A percentile compares a stretch with the other conserved stretches of the same genome.
Evolutionary conservation across 306 rosid genomes (phyloP).

Genomic region (Quercus agrifolia): DNA sequence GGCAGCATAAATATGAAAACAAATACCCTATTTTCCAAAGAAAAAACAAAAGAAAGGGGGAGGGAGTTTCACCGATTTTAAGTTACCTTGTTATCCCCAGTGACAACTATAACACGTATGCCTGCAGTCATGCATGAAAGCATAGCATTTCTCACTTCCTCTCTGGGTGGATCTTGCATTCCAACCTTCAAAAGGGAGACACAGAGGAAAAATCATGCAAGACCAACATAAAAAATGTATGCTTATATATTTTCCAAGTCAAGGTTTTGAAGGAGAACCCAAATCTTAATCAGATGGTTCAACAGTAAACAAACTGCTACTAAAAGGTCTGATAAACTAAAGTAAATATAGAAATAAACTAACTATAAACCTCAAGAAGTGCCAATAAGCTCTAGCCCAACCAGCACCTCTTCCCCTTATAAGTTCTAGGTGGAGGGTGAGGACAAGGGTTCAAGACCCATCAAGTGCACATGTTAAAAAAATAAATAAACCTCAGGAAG

Average conservation of each 20-base stretch:
- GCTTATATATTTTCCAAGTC: neutral
- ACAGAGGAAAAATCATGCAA: constrained; percentile 10
- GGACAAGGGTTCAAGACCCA: too few species aligned
- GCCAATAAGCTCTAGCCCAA: too few species aligned
- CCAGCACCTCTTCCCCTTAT: too few species aligned
- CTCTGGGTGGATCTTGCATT: constrained; percentile 99
- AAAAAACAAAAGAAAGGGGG: constrained; percentile 1
- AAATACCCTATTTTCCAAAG: neutral
- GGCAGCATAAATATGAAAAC: constrained; percentile 11
- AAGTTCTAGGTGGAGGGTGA: too few species aligned
- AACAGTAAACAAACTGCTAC: neutral
- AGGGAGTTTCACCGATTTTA: neutral
- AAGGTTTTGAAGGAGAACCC: neutral
- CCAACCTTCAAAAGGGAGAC: constrained; percentile 62
- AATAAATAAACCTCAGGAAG: too few species aligned
- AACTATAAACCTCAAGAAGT: too few species aligned
- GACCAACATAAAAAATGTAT: neutral
- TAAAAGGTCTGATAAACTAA: neutral
- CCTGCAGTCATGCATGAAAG: constrained; percentile 95
- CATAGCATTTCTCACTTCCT: constrained; percentile 95
- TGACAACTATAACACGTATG: constrained; percentile 97
- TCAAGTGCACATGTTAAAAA: too few species aligned
- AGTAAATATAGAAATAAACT: neutral
- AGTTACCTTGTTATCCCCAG: constrained; percentile 96
- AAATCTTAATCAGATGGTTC: neutral